Evolutionary conservation across 2,329 filamentous ascomycete genomes (phyloP).

Genomic region (Curvularia sp.): DNA sequence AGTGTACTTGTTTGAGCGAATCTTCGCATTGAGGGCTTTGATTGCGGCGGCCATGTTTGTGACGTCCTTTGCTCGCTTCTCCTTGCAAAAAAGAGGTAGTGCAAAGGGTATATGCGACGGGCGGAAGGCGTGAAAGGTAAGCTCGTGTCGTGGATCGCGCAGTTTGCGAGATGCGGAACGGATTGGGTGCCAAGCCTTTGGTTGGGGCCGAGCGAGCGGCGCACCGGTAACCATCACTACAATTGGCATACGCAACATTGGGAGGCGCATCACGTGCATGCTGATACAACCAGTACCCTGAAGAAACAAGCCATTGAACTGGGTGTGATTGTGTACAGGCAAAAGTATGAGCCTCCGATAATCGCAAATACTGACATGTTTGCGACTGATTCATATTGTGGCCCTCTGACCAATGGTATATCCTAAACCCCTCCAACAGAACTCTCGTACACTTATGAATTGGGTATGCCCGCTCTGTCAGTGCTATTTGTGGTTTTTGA

Average conservation of each 20-base stretch:
- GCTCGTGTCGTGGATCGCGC: constrained; percentile 13
- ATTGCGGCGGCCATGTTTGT: constrained; percentile 60
- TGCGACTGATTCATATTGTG: constrained; percentile 14
- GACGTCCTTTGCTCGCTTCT: constrained; percentile 7
- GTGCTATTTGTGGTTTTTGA: constrained; percentile 4
- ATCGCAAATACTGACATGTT: background rate
- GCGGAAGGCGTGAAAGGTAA: constrained; percentile 10
- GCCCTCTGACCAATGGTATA: constrained; percentile 19
- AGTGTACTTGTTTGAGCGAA: constrained; percentile 58
- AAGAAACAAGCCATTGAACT: background rate
- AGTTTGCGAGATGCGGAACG: constrained; percentile 18
- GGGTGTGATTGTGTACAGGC: background rate
- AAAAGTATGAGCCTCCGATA: background rate
- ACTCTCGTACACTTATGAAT: constrained; percentile 15
- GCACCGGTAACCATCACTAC: constrained; percentile 10
- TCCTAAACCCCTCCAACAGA: constrained; percentile 5
- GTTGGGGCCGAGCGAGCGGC: constrained; percentile 16
- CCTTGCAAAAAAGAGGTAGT: background rate
- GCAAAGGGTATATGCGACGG: constrained; percentile 10
- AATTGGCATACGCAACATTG: constrained; percentile 10
- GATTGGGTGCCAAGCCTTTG: constrained; percentile 18
- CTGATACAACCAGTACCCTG: constrained; percentile 1
- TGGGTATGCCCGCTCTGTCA: constrained; percentile 9
- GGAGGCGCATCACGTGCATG: constrained; percentile 23
- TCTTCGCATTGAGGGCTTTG: constrained; percentile 62